These are phyloP conservation scores for Penicillium concentricum DNA, from an alignment of 2,329 filamentous ascomycete species.

Conservation along the genomic window DNA sequence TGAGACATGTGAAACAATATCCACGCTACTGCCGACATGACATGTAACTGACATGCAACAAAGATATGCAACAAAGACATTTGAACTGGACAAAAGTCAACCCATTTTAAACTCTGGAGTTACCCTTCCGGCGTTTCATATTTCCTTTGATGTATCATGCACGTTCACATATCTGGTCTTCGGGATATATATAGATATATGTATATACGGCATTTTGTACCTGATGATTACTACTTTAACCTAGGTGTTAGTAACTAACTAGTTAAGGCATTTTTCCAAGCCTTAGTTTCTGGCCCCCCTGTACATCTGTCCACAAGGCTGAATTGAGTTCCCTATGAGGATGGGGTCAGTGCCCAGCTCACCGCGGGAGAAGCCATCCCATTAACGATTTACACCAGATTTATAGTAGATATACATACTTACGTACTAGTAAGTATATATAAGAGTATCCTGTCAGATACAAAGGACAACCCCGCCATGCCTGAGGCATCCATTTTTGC, in stretches of 20 bases:
- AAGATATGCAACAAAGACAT: slow-evolving; percentile 14
- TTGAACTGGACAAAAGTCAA: background rate
- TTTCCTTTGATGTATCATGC: background rate
- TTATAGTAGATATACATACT: too few species aligned
- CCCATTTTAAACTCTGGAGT: background rate
- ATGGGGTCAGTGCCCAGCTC: background rate
- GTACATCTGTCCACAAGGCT: background rate
- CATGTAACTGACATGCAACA: slow-evolving; percentile 5
- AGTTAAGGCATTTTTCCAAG: background rate
- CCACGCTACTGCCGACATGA: slow-evolving; percentile 10
- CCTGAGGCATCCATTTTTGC: slow-evolving; percentile 13
- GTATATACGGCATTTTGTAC: background rate
- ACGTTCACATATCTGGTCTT: background rate
- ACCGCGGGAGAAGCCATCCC: background rate
- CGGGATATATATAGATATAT: background rate
- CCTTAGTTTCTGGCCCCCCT: background rate
- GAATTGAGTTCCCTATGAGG: background rate
- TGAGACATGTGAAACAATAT: slow-evolving; percentile 18
- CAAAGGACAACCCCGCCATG: background rate
- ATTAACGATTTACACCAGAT: too few species aligned
- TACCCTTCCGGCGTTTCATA: background rate
- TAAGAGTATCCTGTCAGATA: background rate
- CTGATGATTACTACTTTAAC: background rate
- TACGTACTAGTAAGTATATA: too few species aligned
- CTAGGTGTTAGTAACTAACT: too few species aligned